phyloP scores from a whole-genome alignment of 169 alveolate genomes.

The Eimeria praecox region DNA sequence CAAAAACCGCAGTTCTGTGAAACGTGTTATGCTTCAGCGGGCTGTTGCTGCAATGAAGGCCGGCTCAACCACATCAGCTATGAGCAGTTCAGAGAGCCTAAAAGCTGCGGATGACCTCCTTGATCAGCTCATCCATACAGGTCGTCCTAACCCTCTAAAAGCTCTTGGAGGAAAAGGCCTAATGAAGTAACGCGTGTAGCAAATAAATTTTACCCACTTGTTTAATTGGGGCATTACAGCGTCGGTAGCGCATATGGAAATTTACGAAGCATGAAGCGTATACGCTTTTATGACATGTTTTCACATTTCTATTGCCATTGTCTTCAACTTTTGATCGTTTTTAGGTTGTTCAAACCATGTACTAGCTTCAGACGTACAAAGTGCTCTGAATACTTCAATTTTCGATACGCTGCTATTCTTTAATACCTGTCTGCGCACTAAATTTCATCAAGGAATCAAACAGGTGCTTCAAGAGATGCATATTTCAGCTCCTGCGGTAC shows the following conservation, averaged over 20 bases:
- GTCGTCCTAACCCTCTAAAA: not conserved
- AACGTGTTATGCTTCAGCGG: constrained; percentile 69
- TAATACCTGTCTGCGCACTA: not conserved
- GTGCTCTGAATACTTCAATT: not conserved
- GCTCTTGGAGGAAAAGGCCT: not conserved
- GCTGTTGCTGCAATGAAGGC: constrained; percentile 52
- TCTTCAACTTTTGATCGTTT: not conserved
- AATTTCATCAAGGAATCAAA: not conserved
- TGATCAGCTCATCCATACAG: constrained; percentile 20
- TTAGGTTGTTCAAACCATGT: not conserved
- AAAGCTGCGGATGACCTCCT: constrained; percentile 49
- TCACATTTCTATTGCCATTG: not conserved
- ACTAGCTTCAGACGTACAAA: not conserved
- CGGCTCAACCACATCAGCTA: constrained; percentile 41
- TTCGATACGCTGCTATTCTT: not conserved
- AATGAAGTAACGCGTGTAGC: not conserved
- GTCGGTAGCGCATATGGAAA: not conserved
- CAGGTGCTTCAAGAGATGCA: not conserved
- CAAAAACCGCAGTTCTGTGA: constrained; percentile 23
- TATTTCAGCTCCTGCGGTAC: not conserved
- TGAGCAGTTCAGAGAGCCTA: constrained; percentile 29
- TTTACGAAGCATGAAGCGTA: not conserved
- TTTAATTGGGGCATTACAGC: not conserved
- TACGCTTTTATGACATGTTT: not conserved
- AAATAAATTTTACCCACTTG: not conserved